Base-by-base conservation (phyloP, 768 basidiomycete species). In the Lactarius quietus region DNA sequence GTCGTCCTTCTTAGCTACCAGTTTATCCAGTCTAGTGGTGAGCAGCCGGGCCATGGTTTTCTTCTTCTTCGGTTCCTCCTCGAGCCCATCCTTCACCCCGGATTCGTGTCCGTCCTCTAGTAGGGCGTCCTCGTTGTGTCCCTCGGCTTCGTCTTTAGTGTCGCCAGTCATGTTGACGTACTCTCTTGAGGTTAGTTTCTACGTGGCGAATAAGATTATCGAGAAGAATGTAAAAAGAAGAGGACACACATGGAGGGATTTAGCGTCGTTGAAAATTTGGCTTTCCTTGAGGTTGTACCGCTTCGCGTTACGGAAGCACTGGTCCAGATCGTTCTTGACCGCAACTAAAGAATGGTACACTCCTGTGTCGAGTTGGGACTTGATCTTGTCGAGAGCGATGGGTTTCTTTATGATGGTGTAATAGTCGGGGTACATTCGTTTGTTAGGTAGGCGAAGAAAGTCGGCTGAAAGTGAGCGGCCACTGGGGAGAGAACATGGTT, bases 381-480 rank as follows among this genome's bases (percentile, higher is more conserved):
- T 93, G 78, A 97, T 93, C 68, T 95, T 92, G 52, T 93, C 90
- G 58, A 97, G 80, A 31, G 92, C 87, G 70, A 97, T 92, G 35
- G 95, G 95, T 29, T 84, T 80, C 70, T 86, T 80, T 73, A 95
- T 96, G 69, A 88, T 66, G 28, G 76, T 73, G 76, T 95, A 97
- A 77, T 98, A 98, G 78, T 95, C 94, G 45, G 93, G 85, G 76
- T 91, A 93, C 63, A 80, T 79, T 63, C 86, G 83, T 76, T 87
- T 90, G 52, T 85, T 81, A 23, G 90, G 90, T 69, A 86, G 82
- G 64, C 82, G 83, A 72, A 88, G 74, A 75, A 93, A 94, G 70
- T 84, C 84, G 66, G 78, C 68, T 29, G 89, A 85, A 64, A 90
- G 78, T 69, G 78, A 73, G 66, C 84, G 82, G 70, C 88, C 90